A percentile compares a stretch with the other conserved stretches of the same genome.
Evolutionary conservation across 2,329 filamentous ascomycete genomes (phyloP).

Genomic region (Colletotrichum salicis): DNA sequence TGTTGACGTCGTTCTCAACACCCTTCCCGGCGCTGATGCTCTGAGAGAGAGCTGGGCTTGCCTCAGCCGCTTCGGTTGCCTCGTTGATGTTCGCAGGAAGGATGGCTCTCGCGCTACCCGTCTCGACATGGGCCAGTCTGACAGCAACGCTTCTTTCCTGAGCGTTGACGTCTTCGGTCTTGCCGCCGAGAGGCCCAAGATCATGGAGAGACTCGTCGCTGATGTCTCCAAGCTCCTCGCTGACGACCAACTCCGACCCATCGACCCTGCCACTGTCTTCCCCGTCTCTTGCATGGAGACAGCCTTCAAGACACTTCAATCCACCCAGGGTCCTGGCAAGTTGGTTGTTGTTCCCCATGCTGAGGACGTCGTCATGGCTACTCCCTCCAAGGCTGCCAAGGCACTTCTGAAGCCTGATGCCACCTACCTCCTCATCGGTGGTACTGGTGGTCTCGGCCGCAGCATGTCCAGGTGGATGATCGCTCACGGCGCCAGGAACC

Average conservation of each 20-base stretch:
- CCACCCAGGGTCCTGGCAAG: constrained; percentile 52
- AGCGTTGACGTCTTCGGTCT: constrained; percentile 58
- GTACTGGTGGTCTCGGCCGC: constrained; percentile 62
- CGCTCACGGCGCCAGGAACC: constrained; percentile 56
- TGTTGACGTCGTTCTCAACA: constrained; percentile 53
- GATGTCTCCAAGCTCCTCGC: constrained; percentile 50
- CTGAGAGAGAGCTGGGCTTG: constrained; percentile 55
- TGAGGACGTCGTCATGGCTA: constrained; percentile 54
- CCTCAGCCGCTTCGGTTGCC: constrained; percentile 55
- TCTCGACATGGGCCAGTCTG: constrained; percentile 61
- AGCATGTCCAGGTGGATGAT: constrained; percentile 62
- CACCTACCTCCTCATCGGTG: constrained; percentile 62
- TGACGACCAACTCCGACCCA: constrained; percentile 47
- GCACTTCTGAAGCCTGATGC: constrained; percentile 52
- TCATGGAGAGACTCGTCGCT: constrained; percentile 51
- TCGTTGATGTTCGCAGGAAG: constrained; percentile 56
- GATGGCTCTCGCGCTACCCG: constrained; percentile 52
- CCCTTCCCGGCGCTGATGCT: constrained; percentile 54
- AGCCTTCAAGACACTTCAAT: constrained; percentile 50
- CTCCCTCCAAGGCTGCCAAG: constrained; percentile 47
- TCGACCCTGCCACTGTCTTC: constrained; percentile 48
- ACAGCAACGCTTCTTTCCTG: constrained; percentile 57
- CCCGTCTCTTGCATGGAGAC: constrained; percentile 51
- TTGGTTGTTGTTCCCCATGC: constrained; percentile 54
- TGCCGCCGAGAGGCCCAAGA: constrained; percentile 52